Percentiles rank a stretch among this genome's conserved stretches.
These are phyloP conservation scores for Solanum aculeatissimum DNA, from an alignment of 305 asterid genomes.

Conservation along the genomic window DNA sequence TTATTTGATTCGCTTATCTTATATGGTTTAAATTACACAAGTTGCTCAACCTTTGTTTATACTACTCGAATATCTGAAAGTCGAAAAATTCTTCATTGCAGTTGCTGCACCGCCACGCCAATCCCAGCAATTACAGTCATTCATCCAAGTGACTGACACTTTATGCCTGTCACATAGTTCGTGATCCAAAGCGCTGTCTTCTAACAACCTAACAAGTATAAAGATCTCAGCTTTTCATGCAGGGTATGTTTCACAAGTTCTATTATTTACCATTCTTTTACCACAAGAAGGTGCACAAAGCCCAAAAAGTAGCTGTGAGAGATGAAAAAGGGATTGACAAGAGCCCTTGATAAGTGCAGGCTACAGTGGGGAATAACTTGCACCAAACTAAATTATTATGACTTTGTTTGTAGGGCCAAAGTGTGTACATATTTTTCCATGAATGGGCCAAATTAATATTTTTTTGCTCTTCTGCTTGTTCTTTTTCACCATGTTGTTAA, in stretches of 20 bases:
- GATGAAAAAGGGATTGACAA: background rate
- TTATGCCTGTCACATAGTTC: background rate
- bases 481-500: background rate
- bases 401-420: slow-evolving; percentile 10
- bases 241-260: background rate
- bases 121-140: background rate
- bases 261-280: background rate
- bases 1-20: background rate
- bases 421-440: background rate
- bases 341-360: slow-evolving; percentile 3
- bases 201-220: background rate
- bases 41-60: background rate
- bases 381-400: slow-evolving; percentile 5
- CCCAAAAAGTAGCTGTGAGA: background rate
- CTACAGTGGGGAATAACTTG: background rate
- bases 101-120: background rate
- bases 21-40: background rate
- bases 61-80: background rate
- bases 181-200: background rate
- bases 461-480: slow-evolving; percentile 19
- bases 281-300: background rate
- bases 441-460: slow-evolving; percentile 21
- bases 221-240: background rate
- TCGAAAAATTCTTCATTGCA: background rate
- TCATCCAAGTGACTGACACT: background rate